Evolutionary conservation across 1,284 basidiomycete species (phyloP).

Genomic region (Trichosporon asahii): DNA sequence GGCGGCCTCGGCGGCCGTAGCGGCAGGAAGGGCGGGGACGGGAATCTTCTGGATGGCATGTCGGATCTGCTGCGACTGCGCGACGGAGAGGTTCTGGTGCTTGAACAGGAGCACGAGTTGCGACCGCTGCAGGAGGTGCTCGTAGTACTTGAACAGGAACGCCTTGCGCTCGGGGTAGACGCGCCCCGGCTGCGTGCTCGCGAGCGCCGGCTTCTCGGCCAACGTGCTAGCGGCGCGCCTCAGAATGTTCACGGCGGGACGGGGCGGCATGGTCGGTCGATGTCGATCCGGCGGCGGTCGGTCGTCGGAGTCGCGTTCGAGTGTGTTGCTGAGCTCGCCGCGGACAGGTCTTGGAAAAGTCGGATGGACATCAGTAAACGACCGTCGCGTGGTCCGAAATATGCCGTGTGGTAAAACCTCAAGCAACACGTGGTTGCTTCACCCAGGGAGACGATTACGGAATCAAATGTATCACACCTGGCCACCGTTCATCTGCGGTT

Average conservation of each 20-base stretch:
- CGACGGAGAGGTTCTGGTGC: conserved; percentile 48
- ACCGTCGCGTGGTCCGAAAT: background rate
- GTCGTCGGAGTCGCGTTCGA: background rate
- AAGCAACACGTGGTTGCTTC: background rate
- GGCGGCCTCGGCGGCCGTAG: conserved; percentile 9
- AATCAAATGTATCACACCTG: conserved; percentile 13
- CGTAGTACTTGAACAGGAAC: conserved; percentile 49
- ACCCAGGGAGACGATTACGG: background rate
- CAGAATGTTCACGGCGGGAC: conserved; percentile 20
- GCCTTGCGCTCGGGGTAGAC: conserved; percentile 49
- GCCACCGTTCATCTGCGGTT: conserved; percentile 12
- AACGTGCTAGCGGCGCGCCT: conserved; percentile 19
- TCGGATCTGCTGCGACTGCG: conserved; percentile 44
- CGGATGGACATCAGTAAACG: conserved; percentile 7
- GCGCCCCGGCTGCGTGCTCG: conserved; percentile 22
- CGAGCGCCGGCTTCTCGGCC: conserved; percentile 12
- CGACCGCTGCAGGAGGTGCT: conserved; percentile 45
- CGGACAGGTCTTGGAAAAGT: conserved; percentile 17
- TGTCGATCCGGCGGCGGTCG: background rate
- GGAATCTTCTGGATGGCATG: conserved; percentile 41
- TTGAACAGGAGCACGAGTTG: conserved; percentile 52
- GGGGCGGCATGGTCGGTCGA: conserved; percentile 22
- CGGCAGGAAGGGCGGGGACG: conserved; percentile 24
- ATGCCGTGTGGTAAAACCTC: background rate
- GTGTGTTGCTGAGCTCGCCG: conserved; percentile 4